phyloP scores from a whole-genome alignment of 116 monocot genomes.

The Papilionanthe hybrid region DNA sequence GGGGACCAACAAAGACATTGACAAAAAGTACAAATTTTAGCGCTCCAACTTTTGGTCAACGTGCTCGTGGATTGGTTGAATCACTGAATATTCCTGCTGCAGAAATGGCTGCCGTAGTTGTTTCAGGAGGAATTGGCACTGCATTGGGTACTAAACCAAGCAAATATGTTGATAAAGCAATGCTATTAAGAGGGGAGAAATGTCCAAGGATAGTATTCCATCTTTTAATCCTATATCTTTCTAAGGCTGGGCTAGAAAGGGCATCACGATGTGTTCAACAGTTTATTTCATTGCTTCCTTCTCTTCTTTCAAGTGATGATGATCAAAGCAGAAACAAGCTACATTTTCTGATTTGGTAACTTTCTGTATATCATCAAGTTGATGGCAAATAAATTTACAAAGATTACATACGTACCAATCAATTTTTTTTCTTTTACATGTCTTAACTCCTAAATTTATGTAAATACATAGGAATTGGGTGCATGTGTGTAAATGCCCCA shows the following conservation, averaged over 20 bases:
- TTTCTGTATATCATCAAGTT: conserved; percentile 4
- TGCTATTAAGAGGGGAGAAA: conserved; percentile 89
- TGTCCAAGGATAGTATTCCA: conserved; percentile 76
- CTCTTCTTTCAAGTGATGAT: conserved; percentile 78
- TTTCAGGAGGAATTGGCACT: conserved; percentile 76
- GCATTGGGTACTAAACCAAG: conserved; percentile 77
- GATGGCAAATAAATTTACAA: neutral
- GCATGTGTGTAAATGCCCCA: too few species aligned
- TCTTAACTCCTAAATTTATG: too few species aligned
- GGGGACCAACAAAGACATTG: conserved; percentile 47
- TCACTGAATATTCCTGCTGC: conserved; percentile 98
- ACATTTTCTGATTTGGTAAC: conserved; percentile 86
- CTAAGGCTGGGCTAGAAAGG: conserved; percentile 67
- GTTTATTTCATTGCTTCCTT: conserved; percentile 70
- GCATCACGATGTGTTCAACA: conserved; percentile 73
- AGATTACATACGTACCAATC: too few species aligned
- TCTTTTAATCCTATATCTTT: conserved; percentile 78
- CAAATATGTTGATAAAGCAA: conserved; percentile 89
- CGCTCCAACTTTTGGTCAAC: conserved; percentile 80
- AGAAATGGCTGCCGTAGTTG: conserved; percentile 97
- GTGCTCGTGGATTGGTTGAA: conserved; percentile 94
- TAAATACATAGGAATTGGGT: too few species aligned
- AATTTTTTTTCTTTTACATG: too few species aligned
- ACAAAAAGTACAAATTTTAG: conserved; percentile 34
- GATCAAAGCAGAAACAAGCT: conserved; percentile 86